Percentiles rank a stretch among this genome's conserved stretches.
These are phyloP conservation scores for Bolboschoenus planiculmis DNA, from an alignment of 176 grass and related monocot genomes.

Conservation along the genomic window DNA sequence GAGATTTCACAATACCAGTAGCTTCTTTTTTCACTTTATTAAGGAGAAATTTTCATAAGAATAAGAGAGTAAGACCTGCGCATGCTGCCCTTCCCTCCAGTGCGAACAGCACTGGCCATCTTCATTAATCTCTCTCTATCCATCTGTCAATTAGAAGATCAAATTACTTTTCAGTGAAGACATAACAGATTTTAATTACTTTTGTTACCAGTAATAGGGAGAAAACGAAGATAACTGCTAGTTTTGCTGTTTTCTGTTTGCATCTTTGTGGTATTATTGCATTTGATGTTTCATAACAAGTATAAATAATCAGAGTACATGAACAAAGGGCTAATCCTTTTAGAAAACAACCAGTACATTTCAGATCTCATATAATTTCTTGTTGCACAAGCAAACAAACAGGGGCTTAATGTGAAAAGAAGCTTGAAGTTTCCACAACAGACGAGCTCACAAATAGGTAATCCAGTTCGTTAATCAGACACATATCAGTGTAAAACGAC, in stretches of 20 bases:
- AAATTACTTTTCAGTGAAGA: not conserved
- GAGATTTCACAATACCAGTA: not conserved
- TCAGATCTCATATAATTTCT: not conserved
- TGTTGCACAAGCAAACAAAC: not conserved
- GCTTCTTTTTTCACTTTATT: not conserved
- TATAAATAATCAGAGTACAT: not conserved
- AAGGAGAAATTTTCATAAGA: not conserved
- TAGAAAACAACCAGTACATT: not conserved
- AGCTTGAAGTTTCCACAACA: not conserved
- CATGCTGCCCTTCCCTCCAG: conserved; percentile 84
- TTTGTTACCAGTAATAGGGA: not conserved
- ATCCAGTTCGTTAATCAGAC: not conserved
- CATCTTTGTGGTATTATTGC: not conserved
- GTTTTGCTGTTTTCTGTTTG: not conserved
- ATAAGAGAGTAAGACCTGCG: conserved; percentile 48
- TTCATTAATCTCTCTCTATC: conserved; percentile 79
- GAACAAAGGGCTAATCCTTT: not conserved
- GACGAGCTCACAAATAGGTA: not conserved
- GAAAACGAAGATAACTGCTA: not conserved
- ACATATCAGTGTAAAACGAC: not conserved
- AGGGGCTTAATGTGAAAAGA: not conserved
- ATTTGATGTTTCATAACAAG: not conserved
- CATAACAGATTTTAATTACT: not conserved
- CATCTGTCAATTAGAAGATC: conserved; percentile 46
- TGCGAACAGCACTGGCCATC: conserved; percentile 85